Base-by-base conservation (phyloP, 176 grass and related monocot species). In the Musa troglodytarum region DNA sequence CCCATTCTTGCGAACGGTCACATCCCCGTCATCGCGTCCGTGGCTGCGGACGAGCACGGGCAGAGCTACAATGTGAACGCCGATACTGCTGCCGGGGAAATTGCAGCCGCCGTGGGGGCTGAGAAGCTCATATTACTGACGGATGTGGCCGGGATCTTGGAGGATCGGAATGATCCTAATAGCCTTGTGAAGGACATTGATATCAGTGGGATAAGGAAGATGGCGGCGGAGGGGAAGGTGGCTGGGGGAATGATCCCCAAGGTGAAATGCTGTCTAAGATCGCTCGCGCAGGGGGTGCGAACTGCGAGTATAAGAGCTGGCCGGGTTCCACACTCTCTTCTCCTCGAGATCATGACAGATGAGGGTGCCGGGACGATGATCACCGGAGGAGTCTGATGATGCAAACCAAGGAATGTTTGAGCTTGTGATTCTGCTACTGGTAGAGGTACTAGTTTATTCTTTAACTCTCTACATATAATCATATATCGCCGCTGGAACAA, bases 61-160 rank as follows among this genome's bases (percentile, higher is more conserved):
- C 85, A 90, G 81, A 81, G 85, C 1, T 96, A 96, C 70, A 96
- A 92, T 75, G 87, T 96, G 68, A 96, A 92, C 26, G 85, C 93
- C 13, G 89, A 96, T 81, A 96, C 85, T 0, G 87, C 83, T 11
- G 89, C 87, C 7, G 26, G 87, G 87, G 85, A 96, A 83, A 90
- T 96, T 43, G 89, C 89, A 0, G 83, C 89, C 8, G 87, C 89
- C 3, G 57, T 92, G 10, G 89, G 89, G 3, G 87, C 85, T 1
- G 89, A 92, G 83, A 92, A 92, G 85, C 82, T 96, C 70, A 79
- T 92, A 28, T 74, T 96, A 15, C 56, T 96, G 73, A 90, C 89
- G 0, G 85, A 92, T 63, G 87, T 90, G 54, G 85, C 87, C 1
- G 81, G 89, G 24, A 86, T 96, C 50, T 82, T 88, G 53, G 79